These are phyloP conservation scores for Trichosporon sp. DNA, from an alignment of 1,284 basidiomycete genomes.

Conservation along the genomic window DNA sequence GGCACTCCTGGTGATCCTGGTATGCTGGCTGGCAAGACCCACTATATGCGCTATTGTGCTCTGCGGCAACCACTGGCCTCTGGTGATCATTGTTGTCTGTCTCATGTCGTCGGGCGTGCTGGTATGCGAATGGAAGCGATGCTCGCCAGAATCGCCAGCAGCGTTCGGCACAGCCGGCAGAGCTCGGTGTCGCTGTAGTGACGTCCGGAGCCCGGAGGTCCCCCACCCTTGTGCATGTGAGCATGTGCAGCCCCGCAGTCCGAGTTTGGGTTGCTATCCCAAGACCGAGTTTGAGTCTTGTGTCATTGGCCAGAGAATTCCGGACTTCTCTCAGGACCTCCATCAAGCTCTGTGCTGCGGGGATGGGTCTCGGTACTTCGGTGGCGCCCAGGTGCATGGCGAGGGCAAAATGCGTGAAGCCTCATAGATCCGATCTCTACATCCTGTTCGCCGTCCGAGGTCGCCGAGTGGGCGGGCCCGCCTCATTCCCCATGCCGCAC, in stretches of 20 bases:
- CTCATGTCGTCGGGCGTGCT: not conserved
- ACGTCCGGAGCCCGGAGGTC: not conserved
- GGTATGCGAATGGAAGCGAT: not conserved
- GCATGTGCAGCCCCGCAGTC: constrained; percentile 14
- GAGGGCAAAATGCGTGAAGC: not conserved
- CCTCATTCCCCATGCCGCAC: not conserved
- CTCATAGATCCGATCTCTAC: not conserved
- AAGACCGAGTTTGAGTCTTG: not conserved
- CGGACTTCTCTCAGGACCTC: not conserved
- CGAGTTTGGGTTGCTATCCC: not conserved
- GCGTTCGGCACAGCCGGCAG: not conserved
- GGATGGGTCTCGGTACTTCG: not conserved
- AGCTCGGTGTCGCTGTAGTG: not conserved
- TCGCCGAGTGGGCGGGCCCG: not conserved
- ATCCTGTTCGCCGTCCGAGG: not conserved
- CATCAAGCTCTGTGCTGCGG: not conserved
- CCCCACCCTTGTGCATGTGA: constrained; percentile 14
- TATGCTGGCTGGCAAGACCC: not conserved
- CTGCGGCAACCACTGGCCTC: not conserved
- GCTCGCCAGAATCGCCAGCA: not conserved
- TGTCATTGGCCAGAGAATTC: not conserved
- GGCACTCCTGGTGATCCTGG: not conserved
- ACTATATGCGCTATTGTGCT: not conserved
- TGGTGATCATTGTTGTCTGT: not conserved
- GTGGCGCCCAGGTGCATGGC: not conserved